Base-by-base conservation (phyloP, 768 basidiomycete species). In the Hericium erinaceus region DNA sequence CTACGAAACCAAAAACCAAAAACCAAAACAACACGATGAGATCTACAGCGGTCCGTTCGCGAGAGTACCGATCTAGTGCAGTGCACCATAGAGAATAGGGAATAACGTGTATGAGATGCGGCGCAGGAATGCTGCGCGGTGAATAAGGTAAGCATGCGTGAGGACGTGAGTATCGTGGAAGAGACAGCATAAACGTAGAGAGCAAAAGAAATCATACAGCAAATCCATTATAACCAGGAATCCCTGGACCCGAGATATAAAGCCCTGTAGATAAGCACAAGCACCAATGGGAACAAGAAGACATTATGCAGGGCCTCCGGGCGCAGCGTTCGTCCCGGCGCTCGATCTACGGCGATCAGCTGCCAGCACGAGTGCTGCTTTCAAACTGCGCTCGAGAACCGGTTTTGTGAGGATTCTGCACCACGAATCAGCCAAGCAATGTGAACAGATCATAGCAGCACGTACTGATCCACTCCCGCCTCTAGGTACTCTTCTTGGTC, bases 401-500 rank as follows among this genome's bases (percentile, higher is more conserved):
- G 90, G 89, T 70, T 92, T 92, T 50, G 87, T 90, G 59, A 92
- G 70, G 15, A 92, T 81, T 54, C 87, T 89, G 56, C 13, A 58
- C 51, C 20, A 16, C 57, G 5, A 54, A 56, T 53, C 44, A 49
- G 59, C 33, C 54, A 8, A 16, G 46, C 33, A 49, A 37, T 33
- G 28, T 16, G 13, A 39, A 58, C 24, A 50, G 38, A 15, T 11
- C 18, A 54, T 58, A 59, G 7, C n/a, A 13, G 4, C 4, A 54
- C 5, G 20, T 70, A 88, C 87, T 81, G 77, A 72, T 90, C 84
- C 48, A 81, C 88, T 28, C 89, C 89, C 4, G 89, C 88, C 11
- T 80, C 80, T 10, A 85, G 72, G 67, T 89, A 92, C 67, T 88
- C 86, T 50, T 81, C 76, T 70, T 92, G 89, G 67, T 65, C 64